Evolutionary conservation across 768 basidiomycete species (phyloP).

Genomic region (Tricholoma hemisulphureum): DNA sequence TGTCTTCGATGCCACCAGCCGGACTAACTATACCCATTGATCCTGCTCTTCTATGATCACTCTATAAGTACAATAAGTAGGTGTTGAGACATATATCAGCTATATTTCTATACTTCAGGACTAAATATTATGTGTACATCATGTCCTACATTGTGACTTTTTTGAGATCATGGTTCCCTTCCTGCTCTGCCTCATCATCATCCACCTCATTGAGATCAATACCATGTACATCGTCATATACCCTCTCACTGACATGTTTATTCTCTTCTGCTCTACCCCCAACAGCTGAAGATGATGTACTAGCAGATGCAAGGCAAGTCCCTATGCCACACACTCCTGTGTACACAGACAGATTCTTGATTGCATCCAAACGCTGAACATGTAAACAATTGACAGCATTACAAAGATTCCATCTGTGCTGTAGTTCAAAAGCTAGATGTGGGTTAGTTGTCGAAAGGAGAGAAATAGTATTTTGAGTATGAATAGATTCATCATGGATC

Average conservation of each 20-base stretch:
- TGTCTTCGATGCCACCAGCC: too few relatives aligned
- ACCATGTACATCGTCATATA: background rate
- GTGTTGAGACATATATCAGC: too few relatives aligned
- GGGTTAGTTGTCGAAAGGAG: background rate
- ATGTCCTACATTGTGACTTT: background rate
- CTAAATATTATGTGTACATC: too few relatives aligned
- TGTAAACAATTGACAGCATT: slow-evolving; percentile 6
- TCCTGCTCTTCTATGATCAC: too few relatives aligned
- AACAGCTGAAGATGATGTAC: background rate
- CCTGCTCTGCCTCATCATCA: background rate
- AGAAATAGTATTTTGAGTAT: background rate
- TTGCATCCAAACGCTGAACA: background rate
- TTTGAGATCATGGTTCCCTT: slow-evolving; percentile 1
- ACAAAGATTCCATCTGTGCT: background rate
- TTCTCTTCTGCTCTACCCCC: too few relatives aligned
- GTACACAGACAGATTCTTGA: background rate
- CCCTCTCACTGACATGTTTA: background rate
- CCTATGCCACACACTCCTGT: too few relatives aligned
- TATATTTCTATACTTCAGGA: too few relatives aligned
- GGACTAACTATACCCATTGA: too few relatives aligned
- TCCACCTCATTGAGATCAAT: background rate
- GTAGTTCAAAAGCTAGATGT: slow-evolving; percentile 5
- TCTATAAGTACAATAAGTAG: too few relatives aligned
- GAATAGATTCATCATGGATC: background rate
- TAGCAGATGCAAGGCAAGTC: too few relatives aligned